Evolutionary conservation across 495 filamentous ascomycete species (phyloP).

Genomic region (Bombardia bombarda): DNA sequence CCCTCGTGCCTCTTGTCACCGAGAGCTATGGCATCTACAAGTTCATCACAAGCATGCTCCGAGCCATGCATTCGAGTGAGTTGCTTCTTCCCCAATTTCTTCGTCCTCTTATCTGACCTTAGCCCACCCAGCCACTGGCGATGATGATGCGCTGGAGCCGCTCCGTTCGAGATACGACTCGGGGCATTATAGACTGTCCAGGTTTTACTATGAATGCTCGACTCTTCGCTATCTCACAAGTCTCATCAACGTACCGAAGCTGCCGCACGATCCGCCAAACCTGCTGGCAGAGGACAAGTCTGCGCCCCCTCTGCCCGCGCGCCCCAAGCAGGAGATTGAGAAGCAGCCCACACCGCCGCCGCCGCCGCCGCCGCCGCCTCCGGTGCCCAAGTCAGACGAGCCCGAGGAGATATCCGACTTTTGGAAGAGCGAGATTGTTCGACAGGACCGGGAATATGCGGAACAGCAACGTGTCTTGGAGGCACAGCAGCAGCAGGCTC

Average conservation of each 20-base stretch:
- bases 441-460: constrained; percentile 89
- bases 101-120: constrained; percentile 16
- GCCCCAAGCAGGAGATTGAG: constrained; percentile 66
- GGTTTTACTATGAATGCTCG: constrained; percentile 98
- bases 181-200: constrained; percentile 89
- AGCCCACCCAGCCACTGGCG: constrained; percentile 66
- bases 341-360: constrained; percentile 59
- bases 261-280: constrained; percentile 89
- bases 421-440: constrained; percentile 85
- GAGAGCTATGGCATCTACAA: constrained; percentile 99
- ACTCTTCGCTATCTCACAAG: constrained; percentile 94
- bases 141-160: constrained; percentile 89
- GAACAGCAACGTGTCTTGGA: constrained; percentile 84
- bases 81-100: constrained; percentile 8
- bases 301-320: constrained; percentile 71
- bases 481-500: constrained; percentile 64
- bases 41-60: constrained; percentile 88
- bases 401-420: constrained; percentile 96
- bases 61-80: constrained; percentile 94
- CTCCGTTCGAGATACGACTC: constrained; percentile 83
- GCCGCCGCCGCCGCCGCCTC: constrained; percentile 46
- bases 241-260: constrained; percentile 89
- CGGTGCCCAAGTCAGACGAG: constrained; percentile 54
- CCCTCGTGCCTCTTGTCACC: constrained; percentile 85
- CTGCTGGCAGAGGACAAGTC: constrained; percentile 77